Percentiles rank a stretch among this genome's conserved stretches.
These are phyloP conservation scores for Astragalus membranaceus DNA, from an alignment of 306 rosid genomes.

Conservation along the genomic window DNA sequence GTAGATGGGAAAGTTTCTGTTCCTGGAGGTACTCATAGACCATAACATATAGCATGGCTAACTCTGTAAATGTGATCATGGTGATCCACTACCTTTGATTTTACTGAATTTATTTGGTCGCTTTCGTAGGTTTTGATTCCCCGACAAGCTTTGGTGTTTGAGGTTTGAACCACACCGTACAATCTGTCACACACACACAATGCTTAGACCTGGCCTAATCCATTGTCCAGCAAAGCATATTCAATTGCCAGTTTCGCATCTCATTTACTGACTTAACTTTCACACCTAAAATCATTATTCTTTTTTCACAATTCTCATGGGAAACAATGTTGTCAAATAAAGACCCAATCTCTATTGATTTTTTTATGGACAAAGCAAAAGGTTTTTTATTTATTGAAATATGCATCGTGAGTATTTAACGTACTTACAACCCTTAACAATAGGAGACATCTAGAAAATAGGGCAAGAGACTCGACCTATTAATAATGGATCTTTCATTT, in stretches of 20 bases:
- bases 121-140: slow-evolving; percentile 39
- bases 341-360: too few species aligned
- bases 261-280: too few species aligned
- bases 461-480: too few species aligned
- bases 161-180: slow-evolving; percentile 30
- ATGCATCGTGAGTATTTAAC: too few species aligned
- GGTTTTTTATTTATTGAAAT: too few species aligned
- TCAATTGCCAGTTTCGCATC: not conserved
- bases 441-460: too few species aligned
- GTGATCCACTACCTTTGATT: slow-evolving; percentile 12
- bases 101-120: slow-evolving; percentile 2
- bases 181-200: slow-evolving; percentile 48
- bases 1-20: slow-evolving; percentile 22
- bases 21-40: slow-evolving; percentile 16
- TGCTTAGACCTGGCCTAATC: slow-evolving; percentile 27
- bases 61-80: not conserved
- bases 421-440: too few species aligned
- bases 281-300: too few species aligned
- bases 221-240: slow-evolving; percentile 22
- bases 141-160: slow-evolving; percentile 39
- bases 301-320: too few species aligned
- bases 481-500: too few species aligned
- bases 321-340: too few species aligned
- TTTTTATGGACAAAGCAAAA: too few species aligned
- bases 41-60: not conserved